Conservation (phyloP, 2,329 filamentous ascomycete species). For the Fusarium sp. region DNA sequence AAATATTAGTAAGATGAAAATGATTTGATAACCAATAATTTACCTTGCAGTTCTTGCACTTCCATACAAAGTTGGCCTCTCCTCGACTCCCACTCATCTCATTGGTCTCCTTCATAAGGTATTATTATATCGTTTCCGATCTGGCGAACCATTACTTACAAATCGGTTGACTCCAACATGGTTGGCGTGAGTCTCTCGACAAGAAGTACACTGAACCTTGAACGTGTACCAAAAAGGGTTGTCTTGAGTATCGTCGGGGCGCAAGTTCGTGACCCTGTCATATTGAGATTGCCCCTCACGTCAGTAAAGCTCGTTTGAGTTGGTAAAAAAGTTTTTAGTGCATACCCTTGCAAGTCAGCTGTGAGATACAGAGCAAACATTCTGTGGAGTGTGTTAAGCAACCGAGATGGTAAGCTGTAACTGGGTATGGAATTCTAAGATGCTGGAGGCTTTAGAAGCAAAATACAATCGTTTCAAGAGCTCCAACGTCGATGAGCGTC, state of each 20-base stretch:
- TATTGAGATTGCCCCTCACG: conserved; percentile 27
- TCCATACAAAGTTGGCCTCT: conserved; percentile 99
- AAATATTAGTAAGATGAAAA: not conserved
- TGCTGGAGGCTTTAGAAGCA: conserved; percentile 2
- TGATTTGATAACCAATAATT: not conserved
- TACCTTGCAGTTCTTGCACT: conserved; percentile 97
- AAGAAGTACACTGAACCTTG: conserved; percentile 98
- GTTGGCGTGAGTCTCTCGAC: conserved; percentile 89
- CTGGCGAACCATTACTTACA: conserved; percentile 61
- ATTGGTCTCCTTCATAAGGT: conserved; percentile 74
- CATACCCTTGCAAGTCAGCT: conserved; percentile 75
- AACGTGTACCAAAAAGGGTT: conserved; percentile 96
- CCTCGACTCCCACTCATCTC: conserved; percentile 93
- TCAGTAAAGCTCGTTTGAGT: conserved; percentile 24
- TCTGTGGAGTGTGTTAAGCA: conserved; percentile 33
- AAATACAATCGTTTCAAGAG: conserved; percentile 25
- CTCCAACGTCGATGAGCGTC: not conserved
- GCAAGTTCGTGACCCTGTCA: conserved; percentile 85
- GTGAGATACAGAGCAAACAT: conserved; percentile 75
- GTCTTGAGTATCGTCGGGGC: conserved; percentile 82
- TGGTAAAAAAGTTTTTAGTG: conserved; percentile 22
- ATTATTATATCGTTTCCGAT: conserved; percentile 2
- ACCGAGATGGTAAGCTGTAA: not conserved
- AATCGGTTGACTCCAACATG: conserved; percentile 87
- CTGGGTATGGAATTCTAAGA: not conserved